Base-by-base conservation (phyloP, 139 green algal species). In the Chlamydomonas schloesseri region DNA sequence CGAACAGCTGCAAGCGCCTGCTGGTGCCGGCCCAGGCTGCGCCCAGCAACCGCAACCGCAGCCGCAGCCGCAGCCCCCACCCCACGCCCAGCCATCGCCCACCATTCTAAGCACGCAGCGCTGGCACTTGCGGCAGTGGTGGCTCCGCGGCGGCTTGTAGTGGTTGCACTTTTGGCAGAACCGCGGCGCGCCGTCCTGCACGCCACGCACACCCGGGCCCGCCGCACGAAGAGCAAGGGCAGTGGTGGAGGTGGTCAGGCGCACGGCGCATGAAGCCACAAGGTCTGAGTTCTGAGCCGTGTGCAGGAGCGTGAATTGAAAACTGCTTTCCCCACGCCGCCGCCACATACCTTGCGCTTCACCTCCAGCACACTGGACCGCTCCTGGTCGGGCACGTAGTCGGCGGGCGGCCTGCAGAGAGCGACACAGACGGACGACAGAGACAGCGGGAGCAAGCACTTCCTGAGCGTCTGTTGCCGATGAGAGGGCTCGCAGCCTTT, bases 71-170 rank as follows among this genome's bases (percentile, higher is more conserved):
- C 42, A 50, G 42, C 6, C 5, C 42, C 34, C 33, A 92, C 92
- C 96, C n/a, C n/a, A n/a, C n/a, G n/a, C n/a, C n/a, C n/a, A n/a
- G n/a, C n/a, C n/a, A n/a, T n/a, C n/a, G n/a, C n/a, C 34, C 33
- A 92, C 92, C 96, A 98, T 98, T 24, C 96, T 84, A 55, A 98
- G 90, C n/a, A 98, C 92, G 86, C 97, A 99, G 47, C 91, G 87
- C 46, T 95, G 82, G 90, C 97, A 99, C 33, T 96, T 89, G 4
- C 95, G 88, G 91, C 97, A 99, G 90, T 99, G 97, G 88, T 99
- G 97, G 31, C 89, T 87, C 34, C 97, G 89, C 0, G 95, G 93
- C 10, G 97, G 96, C 89, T 99, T 98, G 87, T 93, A 91, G 8
- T 71, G 58, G 23, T 89, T 60, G 90, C 96, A 99, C 81, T 98